Evolutionary conservation across 129 eudicot species (phyloP), one percentile per base, ranked within the genome.

Genomic region (Pulicaria dysenterica): DNA sequence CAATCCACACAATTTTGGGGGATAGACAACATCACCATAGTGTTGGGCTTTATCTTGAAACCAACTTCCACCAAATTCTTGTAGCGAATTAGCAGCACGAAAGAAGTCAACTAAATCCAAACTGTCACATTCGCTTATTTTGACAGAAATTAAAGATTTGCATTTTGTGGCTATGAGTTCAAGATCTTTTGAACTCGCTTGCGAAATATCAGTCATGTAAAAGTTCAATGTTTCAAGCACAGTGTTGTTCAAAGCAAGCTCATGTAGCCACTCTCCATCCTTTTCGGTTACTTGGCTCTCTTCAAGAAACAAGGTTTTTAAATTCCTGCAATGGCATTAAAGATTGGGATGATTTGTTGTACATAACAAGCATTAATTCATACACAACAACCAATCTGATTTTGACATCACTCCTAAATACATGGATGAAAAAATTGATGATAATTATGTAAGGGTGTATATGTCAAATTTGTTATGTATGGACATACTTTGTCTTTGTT

Each of bases 1-100:
- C 83, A 91, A 74, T 37, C 72, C 79, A 64, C 87, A 80, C 53
- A 91, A 81, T 67, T 48, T 79, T 11, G 85, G 68, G n/a, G 96
- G 93, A 47, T 86, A 83, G n/a, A 72, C 59, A 48, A 88, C 74
- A 69, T 65, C 67, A 50, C 61, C 48, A 50, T 89, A 86, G 47
- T 49, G 69, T 73, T 78, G 90, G 11, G 84, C 83, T 43, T 80
- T 82, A 15, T 70, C 87, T 64, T 73, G 78, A 45, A 86, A 79
- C 61, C 85, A 86, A 73, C 89, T 89, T 5, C 97, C 97, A 54
- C 88, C 81, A 79, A 91, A 91, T 76, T 88, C 97, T 79, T 88
- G 89, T 38, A 89, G 76, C 11, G 89, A 74, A 66, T 49, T 37
- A 15, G 93, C 91, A 15, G 82, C 85, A 17, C 78, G 70, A 76